Conservation (phyloP, 768 basidiomycete species). For the Pleurotus salmoneostramineus region DNA sequence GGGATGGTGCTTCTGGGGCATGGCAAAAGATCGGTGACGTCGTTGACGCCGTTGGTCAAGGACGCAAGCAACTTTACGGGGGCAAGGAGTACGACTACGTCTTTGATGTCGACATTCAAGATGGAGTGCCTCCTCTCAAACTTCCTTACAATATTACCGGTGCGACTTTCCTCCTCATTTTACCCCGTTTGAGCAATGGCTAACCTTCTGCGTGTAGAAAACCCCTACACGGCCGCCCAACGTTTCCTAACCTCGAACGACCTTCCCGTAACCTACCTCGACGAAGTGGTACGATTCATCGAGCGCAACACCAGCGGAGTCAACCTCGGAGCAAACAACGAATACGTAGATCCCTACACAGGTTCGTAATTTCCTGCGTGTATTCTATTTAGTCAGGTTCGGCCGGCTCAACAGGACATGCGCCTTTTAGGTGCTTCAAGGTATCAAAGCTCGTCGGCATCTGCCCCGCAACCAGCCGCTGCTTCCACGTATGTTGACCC, state of each 20-base stretch:
- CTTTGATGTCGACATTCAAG: constrained; percentile 96
- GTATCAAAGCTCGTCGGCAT: neutral
- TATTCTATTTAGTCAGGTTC: no score
- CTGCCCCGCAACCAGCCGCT: neutral
- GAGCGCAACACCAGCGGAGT: constrained; percentile 86
- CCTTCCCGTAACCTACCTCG: constrained; percentile 76
- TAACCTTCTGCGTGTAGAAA: constrained; percentile 51
- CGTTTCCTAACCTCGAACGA: constrained; percentile 83
- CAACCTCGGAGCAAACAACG: constrained; percentile 54
- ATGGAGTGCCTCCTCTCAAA: constrained; percentile 89
- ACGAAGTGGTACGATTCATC: constrained; percentile 91
- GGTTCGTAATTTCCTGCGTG: constrained; percentile 41
- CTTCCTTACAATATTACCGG: constrained; percentile 90
- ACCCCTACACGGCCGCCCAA: constrained; percentile 87
- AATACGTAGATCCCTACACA: constrained; percentile 87
- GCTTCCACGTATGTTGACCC: constrained; percentile 7
- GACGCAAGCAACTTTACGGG: constrained; percentile 86
- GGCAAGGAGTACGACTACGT: constrained; percentile 98
- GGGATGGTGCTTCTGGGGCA: constrained; percentile 61
- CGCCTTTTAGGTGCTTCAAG: constrained; percentile 2
- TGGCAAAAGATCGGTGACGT: constrained; percentile 98
- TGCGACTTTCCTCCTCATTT: constrained; percentile 24
- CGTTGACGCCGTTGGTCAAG: constrained; percentile 88
- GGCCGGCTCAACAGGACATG: constrained; percentile 16
- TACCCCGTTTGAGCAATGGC: neutral